Percentiles rank a stretch among this genome's conserved stretches.
These are phyloP conservation scores for Cercospora zeae-maydis DNA, from an alignment of 2,329 filamentous ascomycete species.

Conservation along the genomic window DNA sequence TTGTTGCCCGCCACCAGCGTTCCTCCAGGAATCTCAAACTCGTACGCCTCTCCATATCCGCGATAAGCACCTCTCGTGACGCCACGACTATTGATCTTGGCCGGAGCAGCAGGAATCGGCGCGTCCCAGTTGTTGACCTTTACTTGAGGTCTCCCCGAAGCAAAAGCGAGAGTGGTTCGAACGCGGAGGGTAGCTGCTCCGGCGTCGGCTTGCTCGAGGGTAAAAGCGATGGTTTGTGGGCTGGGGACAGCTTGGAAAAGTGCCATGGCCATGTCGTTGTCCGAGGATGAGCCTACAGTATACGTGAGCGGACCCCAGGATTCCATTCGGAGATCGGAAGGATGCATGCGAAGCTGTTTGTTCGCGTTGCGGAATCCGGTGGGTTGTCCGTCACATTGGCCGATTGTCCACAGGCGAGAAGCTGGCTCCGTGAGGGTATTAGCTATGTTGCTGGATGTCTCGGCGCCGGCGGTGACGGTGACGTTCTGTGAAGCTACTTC, in stretches of 20 bases:
- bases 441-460: constrained; percentile 51
- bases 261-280: constrained; percentile 16
- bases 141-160: constrained; percentile 10
- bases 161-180: constrained; percentile 18
- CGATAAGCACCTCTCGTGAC: constrained; percentile 21
- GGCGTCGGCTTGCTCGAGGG: constrained; percentile 8
- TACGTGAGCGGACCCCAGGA: constrained; percentile 14
- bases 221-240: constrained; percentile 12
- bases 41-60: constrained; percentile 17
- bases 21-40: constrained; percentile 10
- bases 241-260: constrained; percentile 18
- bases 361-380: constrained; percentile 63
- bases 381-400: constrained; percentile 60
- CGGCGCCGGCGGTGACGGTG: constrained; percentile 50
- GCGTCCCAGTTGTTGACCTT: constrained; percentile 11
- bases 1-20: constrained; percentile 12
- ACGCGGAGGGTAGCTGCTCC: constrained; percentile 15
- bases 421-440: constrained; percentile 48
- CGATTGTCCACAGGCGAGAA: constrained; percentile 59
- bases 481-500: constrained; percentile 52
- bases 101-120: constrained; percentile 6
- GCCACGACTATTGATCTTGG: constrained; percentile 16
- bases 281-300: constrained; percentile 3
- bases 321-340: constrained; percentile 44
- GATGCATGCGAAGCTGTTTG: constrained; percentile 66